These are phyloP conservation scores for Aspergillus bertholletiae DNA, from an alignment of 495 filamentous ascomycete species.

Conservation along the genomic window DNA sequence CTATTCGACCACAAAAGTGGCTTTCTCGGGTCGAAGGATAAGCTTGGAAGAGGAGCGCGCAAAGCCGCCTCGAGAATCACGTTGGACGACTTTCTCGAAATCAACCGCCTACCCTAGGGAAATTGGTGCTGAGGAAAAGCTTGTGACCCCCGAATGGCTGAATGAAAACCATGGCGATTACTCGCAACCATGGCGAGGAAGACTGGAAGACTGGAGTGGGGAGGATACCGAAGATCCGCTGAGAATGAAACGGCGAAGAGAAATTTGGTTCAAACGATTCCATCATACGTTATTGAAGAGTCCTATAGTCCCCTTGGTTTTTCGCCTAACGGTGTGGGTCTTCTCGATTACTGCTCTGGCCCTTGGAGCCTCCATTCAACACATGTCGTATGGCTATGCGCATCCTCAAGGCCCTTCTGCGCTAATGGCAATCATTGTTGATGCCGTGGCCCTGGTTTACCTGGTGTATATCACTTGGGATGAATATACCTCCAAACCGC, in stretches of 20 bases:
- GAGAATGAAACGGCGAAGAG: constrained; percentile 38
- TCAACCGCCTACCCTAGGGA: constrained; percentile 52
- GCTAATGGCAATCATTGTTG: constrained; percentile 86
- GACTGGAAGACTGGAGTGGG: constrained; percentile 23
- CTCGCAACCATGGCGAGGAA: constrained; percentile 55
- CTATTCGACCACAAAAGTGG: constrained; percentile 29
- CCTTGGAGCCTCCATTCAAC: constrained; percentile 70
- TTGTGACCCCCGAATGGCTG: constrained; percentile 58
- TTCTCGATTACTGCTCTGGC: constrained; percentile 82
- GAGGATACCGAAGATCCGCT: constrained; percentile 48
- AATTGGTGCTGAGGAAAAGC: constrained; percentile 41
- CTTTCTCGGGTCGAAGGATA: constrained; percentile 11
- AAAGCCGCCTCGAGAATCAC: constrained; percentile 41
- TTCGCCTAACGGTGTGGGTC: constrained; percentile 77
- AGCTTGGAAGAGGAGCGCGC: constrained; percentile 14
- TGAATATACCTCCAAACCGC: constrained; percentile 89
- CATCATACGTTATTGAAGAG: constrained; percentile 64
- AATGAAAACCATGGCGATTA: constrained; percentile 53
- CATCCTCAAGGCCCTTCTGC: constrained; percentile 66
- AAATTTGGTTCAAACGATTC: constrained; percentile 53
- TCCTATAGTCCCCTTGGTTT: constrained; percentile 78
- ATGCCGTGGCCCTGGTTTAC: constrained; percentile 84
- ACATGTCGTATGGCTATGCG: constrained; percentile 45
- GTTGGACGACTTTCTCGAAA: constrained; percentile 59
- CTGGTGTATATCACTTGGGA: constrained; percentile 92